Base-by-base conservation (phyloP, 163 green algal genomes). In the Chlamydomonas reinhardtii region DNA sequence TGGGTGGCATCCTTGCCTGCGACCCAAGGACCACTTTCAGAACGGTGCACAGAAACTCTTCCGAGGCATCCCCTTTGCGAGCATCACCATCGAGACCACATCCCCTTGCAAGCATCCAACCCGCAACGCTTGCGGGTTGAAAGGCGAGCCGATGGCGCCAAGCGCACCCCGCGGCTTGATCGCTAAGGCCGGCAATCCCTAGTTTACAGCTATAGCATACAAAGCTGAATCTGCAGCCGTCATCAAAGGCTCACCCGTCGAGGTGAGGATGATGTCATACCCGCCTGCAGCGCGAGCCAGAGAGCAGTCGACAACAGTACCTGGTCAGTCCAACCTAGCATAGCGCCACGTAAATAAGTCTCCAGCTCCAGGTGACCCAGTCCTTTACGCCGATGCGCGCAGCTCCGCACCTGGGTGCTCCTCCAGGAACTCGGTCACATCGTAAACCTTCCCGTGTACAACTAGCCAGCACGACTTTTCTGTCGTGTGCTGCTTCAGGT, bases 391-490 rank as follows among this genome's bases (percentile, higher is more conserved):
- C 48, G 48, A 56, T 56, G 48, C 48, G 48, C 6, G 48, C 48
- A 56, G 48, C 9, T 56, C 9, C 43, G 43, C 48, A 56, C 48
- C 48, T 17, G 97, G 97, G 75, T 99, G 97, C 87, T 99, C 97
- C 75, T 99, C 97, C 79, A 99, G 82, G 81, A 99, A 99, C 15
- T 96, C 80, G 14, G 96, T 99, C 4, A 99, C 95, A 87, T 99
- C 92, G 84, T 99, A 99, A 1, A 99, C 97, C 77, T 97, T 96
- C 24, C 91, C 95, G 34, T 97, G 87, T 0, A 98, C 92, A 15
- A 94, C 90, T 16, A 98, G 69, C 94, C 94, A 98, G 90, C 96
- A 98, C n/a, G 93, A 93, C 61, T 95, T 93, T 43, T 97, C 92
- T 16, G 31, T 94, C 2, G 71, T 93, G 76, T 97, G 62, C 27